Conservation (phyloP, 257 asterid genomes). For the Solanum chiquidenum region DNA sequence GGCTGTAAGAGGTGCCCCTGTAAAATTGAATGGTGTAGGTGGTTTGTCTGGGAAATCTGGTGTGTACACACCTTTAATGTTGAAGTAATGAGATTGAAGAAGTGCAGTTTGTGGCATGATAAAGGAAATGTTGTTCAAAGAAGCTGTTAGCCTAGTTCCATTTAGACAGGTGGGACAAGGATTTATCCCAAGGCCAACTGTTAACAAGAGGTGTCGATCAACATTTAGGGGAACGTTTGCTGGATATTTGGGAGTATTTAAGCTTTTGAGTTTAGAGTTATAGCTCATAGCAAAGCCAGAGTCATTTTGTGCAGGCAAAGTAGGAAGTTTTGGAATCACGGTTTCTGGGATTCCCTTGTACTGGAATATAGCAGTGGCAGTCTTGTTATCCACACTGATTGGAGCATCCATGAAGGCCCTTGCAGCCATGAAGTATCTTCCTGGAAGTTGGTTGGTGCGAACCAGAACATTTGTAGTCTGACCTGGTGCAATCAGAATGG, state of each 20-base stretch:
- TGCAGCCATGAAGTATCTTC: conserved; percentile 33
- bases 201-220: conserved; percentile 34
- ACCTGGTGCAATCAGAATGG: conserved; percentile 36
- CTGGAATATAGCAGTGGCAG: conserved; percentile 44
- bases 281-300: conserved; percentile 26
- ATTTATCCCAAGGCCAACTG: conserved; percentile 41
- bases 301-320: conserved; percentile 32
- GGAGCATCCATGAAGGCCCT: conserved; percentile 47
- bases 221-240: conserved; percentile 47
- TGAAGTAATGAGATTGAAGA: conserved; percentile 25
- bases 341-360: conserved; percentile 33
- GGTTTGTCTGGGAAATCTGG: conserved; percentile 30
- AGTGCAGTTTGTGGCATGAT: conserved; percentile 16
- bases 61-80: conserved; percentile 8
- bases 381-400: conserved; percentile 39
- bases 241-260: conserved; percentile 28
- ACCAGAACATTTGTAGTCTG: conserved; percentile 42
- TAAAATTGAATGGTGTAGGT: conserved; percentile 18
- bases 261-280: conserved; percentile 28
- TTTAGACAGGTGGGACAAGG: conserved; percentile 33
- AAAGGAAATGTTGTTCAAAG: conserved; percentile 26
- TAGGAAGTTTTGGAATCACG: conserved; percentile 19
- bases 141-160: conserved; percentile 21
- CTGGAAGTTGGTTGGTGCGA: conserved; percentile 23
- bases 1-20: conserved; percentile 64